phyloP scores from a whole-genome alignment of 257 asterid species.

The Solanum piurae region DNA sequence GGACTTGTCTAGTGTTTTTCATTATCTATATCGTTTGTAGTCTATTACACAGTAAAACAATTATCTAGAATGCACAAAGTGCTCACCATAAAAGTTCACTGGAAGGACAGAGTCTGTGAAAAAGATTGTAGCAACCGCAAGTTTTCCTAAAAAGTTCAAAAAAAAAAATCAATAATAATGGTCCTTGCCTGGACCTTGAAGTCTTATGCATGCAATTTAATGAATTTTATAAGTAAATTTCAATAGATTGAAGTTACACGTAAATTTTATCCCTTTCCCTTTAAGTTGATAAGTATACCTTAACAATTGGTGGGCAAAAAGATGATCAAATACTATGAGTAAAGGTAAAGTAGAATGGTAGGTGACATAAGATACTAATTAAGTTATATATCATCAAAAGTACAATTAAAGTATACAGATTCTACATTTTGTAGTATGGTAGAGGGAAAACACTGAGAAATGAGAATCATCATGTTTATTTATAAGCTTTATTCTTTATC shows the following conservation, averaged over 20 bases:
- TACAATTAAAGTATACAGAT: not conserved
- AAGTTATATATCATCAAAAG: not conserved
- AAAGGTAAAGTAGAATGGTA: not conserved
- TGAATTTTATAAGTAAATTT: not conserved
- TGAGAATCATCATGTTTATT: not conserved
- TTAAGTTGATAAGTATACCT: not conserved
- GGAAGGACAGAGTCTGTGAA: no score
- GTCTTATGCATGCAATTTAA: not conserved
- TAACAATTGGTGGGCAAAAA: not conserved
- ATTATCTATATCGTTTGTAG: no score
- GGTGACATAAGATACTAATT: not conserved
- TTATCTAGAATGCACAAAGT: not conserved
- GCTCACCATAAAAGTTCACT: no score
- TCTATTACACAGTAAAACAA: fast-evolving
- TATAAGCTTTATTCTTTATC: conserved; percentile 1
- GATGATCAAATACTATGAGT: not conserved
- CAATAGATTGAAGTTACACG: not conserved
- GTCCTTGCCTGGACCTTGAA: not conserved
- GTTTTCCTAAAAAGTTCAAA: no score
- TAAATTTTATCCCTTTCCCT: not conserved
- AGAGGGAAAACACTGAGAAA: not conserved
- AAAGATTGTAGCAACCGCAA: no score
- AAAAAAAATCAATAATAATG: not conserved
- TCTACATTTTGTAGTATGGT: not conserved
- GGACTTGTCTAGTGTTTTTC: no score